Base-by-base conservation (phyloP, 352 stramenopile genomes). In the Phytophthora vignae region DNA sequence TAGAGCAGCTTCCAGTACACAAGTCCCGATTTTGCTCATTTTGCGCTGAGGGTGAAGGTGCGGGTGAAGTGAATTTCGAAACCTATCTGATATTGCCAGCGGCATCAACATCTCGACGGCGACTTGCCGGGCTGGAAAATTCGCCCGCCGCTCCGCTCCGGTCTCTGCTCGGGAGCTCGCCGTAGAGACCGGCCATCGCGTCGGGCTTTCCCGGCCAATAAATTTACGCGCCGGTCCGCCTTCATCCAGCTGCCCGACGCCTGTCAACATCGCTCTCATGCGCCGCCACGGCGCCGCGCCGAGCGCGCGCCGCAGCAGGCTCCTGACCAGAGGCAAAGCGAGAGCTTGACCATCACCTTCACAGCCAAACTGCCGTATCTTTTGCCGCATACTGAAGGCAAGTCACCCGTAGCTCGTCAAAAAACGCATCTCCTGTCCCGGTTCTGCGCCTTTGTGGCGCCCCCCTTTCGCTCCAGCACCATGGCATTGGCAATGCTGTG, bases 71-170 rank as follows among this genome's bases (percentile, higher is more conserved):
- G n/a, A n/a, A n/a, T n/a, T n/a, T n/a, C n/a, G n/a, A n/a, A n/a
- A n/a, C n/a, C n/a, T n/a, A n/a, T n/a, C n/a, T 73, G 66, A 73
- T 69, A 71, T 74, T 62, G 54, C 55, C 67, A 74, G 61, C 19
- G 60, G n/a, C 27, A n/a, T 42, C 31, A 40, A 49, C 36, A 31
- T 19, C 31, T 40, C 8, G 42, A 42, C 66, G 29, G 52, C 60
- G 49, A 58, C 38, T 10, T 25, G 49, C 38, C 46, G 22, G 50
- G 19, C 22, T 27, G 49, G 29, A 77, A 74, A 77, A 77, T 77
- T 77, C 55, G 19, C 70, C 31, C 29, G 62, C 27, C 7, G 31
- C 65, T n/a, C 59, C 31, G 46, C 53, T 67, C 52, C 33, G 44
- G 63, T 76, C 60, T 74, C 60, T 74, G 67, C 48, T 54, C 66